Conservation (phyloP, 345 rosid genomes). For the Citrus glauca region DNA sequence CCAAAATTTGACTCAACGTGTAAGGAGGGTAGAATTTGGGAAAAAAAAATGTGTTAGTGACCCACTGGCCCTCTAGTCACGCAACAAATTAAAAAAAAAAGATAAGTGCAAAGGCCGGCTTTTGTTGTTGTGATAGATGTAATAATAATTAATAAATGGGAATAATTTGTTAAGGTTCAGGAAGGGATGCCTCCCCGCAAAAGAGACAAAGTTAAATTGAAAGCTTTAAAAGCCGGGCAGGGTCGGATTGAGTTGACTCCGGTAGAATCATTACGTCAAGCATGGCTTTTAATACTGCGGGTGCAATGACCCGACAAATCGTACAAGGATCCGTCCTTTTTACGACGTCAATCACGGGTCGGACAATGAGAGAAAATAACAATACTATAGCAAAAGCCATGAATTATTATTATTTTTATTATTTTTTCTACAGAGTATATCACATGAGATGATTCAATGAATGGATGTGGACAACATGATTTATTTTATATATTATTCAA, state of each 20-base stretch:
- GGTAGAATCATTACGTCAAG: not conserved
- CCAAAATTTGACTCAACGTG: not conserved
- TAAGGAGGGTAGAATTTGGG: not conserved
- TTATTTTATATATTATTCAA: no score
- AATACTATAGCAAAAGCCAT: no score
- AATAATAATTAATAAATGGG: not conserved
- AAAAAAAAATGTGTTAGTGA: not conserved
- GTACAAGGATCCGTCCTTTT: no score
- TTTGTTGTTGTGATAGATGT: not conserved
- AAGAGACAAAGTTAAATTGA: not conserved
- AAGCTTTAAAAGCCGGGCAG: not conserved
- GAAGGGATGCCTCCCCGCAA: not conserved
- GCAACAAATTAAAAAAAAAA: not conserved
- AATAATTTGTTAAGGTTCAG: not conserved
- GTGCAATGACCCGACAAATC: not conserved
- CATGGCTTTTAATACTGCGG: not conserved
- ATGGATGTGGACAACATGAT: no score
- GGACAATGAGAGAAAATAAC: no score
- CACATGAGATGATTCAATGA: no score
- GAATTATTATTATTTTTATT: no score
- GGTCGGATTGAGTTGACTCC: not conserved
- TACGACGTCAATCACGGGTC: no score
- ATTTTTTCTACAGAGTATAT: no score
- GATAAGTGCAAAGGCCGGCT: not conserved
- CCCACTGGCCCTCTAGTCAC: not conserved